phyloP scores from a whole-genome alignment of 495 filamentous ascomycete species.

The Saxophila tyrrhenica region DNA sequence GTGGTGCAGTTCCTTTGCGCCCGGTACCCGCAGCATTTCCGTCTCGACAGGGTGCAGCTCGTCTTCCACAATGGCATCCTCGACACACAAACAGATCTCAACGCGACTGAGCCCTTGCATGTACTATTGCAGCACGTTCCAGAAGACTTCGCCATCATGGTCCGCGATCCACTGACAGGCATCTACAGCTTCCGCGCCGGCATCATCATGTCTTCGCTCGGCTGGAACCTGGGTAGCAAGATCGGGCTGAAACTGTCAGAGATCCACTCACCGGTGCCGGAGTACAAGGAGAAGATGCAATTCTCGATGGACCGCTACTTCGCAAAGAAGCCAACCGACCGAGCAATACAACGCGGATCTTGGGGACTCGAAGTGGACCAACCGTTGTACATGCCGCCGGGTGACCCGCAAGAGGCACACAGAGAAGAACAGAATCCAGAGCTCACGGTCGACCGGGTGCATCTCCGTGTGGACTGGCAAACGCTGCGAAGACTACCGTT shows the following conservation, averaged over 20 bases:
- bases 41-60: conserved; percentile 45
- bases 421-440: conserved; percentile 45
- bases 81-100: conserved; percentile 49
- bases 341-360: conserved; percentile 75
- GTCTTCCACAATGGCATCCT: conserved; percentile 65
- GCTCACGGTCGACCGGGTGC: conserved; percentile 47
- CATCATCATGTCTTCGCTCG: conserved; percentile 65
- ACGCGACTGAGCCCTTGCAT: conserved; percentile 53
- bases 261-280: conserved; percentile 70
- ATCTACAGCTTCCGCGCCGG: conserved; percentile 69
- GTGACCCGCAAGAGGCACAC: conserved; percentile 53
- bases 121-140: conserved; percentile 73
- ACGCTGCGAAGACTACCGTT: conserved; percentile 74
- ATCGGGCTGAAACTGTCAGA: conserved; percentile 59
- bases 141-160: conserved; percentile 76
- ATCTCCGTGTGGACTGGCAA: conserved; percentile 87
- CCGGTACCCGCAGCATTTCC: conserved; percentile 73
- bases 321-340: conserved; percentile 59
- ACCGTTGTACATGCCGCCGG: conserved; percentile 68
- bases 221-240: conserved; percentile 71
- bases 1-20: conserved; percentile 64
- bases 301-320: conserved; percentile 88
- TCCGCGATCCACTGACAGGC: conserved; percentile 60
- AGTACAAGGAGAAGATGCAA: conserved; percentile 86
- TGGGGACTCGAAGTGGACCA: conserved; percentile 74